Percentiles rank a stretch among this genome's conserved stretches.
Conservation (phyloP, 2,329 filamentous ascomycete species). For the Hortaea sp. region DNA sequence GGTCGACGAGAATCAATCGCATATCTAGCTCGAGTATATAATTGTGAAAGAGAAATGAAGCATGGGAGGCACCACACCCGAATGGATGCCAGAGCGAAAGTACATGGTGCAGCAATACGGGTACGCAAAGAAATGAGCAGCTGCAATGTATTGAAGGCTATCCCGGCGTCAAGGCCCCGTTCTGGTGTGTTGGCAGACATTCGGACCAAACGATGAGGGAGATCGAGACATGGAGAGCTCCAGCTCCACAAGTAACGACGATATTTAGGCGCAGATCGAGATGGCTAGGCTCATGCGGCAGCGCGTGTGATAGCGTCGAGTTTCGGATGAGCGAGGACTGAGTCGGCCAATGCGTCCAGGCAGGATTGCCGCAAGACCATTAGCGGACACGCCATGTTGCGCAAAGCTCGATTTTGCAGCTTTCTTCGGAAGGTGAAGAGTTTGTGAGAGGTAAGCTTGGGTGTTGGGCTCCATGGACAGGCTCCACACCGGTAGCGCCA, state of each 20-base stretch:
- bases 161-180: conserved; percentile 31
- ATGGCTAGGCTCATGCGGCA: conserved; percentile 13
- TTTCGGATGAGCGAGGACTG: conserved; percentile 10
- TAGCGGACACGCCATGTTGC: conserved; percentile 17
- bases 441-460: conserved; percentile 4
- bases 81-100: conserved; percentile 19
- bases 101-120: conserved; percentile 7
- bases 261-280: conserved; percentile 23
- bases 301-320: conserved; percentile 8
- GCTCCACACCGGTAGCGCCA: conserved; percentile 13
- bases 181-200: conserved; percentile 84
- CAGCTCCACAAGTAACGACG: conserved; percentile 20
- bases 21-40: conserved; percentile 6
- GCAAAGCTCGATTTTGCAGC: conserved; percentile 14
- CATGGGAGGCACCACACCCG: conserved; percentile 13
- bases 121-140: conserved; percentile 11
- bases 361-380: conserved; percentile 7
- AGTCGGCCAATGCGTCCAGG: conserved; percentile 10
- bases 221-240: conserved; percentile 23
- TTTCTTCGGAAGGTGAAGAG: conserved; percentile 6
- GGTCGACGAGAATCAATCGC: conserved; percentile 1
- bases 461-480: conserved; percentile 9
- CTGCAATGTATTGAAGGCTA: conserved; percentile 18
- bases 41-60: conserved; percentile 6
- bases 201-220: conserved; percentile 61